A percentile compares a stretch with the other conserved stretches of the same genome.
Evolutionary conservation across 352 stramenopile species (phyloP).

Genomic region (Saprolegnia parasitica): DNA sequence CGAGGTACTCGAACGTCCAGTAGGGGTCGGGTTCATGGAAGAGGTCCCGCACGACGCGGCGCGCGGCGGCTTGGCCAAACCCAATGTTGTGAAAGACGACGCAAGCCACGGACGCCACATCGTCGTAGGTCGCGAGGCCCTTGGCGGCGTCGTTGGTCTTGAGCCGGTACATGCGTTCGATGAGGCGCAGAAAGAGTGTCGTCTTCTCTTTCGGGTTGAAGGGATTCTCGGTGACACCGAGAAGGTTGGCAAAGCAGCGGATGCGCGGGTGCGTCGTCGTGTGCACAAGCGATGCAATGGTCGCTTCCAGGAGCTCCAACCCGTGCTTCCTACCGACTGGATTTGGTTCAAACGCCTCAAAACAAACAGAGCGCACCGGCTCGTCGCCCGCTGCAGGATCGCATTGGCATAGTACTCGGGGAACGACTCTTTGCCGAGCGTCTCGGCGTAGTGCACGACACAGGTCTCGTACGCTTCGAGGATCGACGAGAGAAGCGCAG

Average conservation of each 20-base stretch:
- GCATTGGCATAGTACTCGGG: constrained; percentile 60
- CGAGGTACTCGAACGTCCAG: constrained; percentile 77
- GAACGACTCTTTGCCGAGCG: constrained; percentile 49
- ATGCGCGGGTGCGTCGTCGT: constrained; percentile 47
- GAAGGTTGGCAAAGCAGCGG: constrained; percentile 55
- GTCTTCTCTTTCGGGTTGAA: constrained; percentile 70
- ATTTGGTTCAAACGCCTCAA: background rate
- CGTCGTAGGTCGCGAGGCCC: constrained; percentile 24
- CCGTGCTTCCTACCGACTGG: constrained; percentile 28
- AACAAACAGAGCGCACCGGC: background rate
- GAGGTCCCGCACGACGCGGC: constrained; percentile 55
- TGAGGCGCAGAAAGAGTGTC: constrained; percentile 57
- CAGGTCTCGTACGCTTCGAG: constrained; percentile 71
- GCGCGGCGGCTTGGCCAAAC: constrained; percentile 48
- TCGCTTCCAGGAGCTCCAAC: constrained; percentile 55
- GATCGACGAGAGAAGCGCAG: constrained; percentile 60
- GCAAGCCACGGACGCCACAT: constrained; percentile 30
- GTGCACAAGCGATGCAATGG: constrained; percentile 50
- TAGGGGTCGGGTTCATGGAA: constrained; percentile 67
- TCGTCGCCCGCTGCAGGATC: constrained; percentile 37
- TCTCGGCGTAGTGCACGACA: constrained; percentile 28
- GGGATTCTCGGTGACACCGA: constrained; percentile 42
- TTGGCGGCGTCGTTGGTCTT: constrained; percentile 35
- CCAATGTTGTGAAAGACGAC: constrained; percentile 73
- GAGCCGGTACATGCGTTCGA: constrained; percentile 56